Base-by-base conservation (phyloP, 177 flowering plant species). In the Tripterygium wilfordii region DNA sequence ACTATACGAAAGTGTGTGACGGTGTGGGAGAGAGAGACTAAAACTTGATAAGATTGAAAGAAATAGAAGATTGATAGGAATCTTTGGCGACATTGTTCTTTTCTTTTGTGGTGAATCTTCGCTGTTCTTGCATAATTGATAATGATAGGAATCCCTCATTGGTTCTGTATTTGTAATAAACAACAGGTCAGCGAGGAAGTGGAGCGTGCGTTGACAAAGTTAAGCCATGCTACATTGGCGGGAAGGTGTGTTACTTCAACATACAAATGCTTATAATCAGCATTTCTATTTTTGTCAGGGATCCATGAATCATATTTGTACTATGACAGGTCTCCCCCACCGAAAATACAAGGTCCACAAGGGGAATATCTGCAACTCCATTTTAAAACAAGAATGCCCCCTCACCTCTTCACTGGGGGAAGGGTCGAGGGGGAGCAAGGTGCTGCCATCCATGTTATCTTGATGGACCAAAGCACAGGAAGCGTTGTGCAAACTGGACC, bases 161-260 rank as follows among this genome's bases (percentile, higher is more conserved):
- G 31, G 21, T 47, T 7, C 24, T 52, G 14, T 38, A 35, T 20
- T 23, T 24, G 16, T 3, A 24, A 40, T 48, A 7, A 39, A 49
- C 42, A 49, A 60, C 70, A 83, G 85, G 85, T 83, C 12, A 77
- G 83, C 49, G 85, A 79, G 67, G 90, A 83, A 61, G 65, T 83
- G 38, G 83, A 79, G 60, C 73, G 81, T 3, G 81, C 79, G 57
- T 66, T 79, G 51, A 56, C 76, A 27, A 75, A 66, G 49, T 32
- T 77, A 33, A 77, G 69, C 27, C 70, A 52, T 66, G 71, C 76
- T 40, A 45, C 54, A 48, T 44, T 63, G 38, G 41, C 61, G 44
- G 73, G 56, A 59, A 78, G 83, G 83, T 81, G 37, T 25, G 62
- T 53, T 53, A 3, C 41, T 14, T 23, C n/a, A n/a, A n/a, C n/a